phyloP scores from a whole-genome alignment of 305 asterid species.

The Plantago coronopus region DNA sequence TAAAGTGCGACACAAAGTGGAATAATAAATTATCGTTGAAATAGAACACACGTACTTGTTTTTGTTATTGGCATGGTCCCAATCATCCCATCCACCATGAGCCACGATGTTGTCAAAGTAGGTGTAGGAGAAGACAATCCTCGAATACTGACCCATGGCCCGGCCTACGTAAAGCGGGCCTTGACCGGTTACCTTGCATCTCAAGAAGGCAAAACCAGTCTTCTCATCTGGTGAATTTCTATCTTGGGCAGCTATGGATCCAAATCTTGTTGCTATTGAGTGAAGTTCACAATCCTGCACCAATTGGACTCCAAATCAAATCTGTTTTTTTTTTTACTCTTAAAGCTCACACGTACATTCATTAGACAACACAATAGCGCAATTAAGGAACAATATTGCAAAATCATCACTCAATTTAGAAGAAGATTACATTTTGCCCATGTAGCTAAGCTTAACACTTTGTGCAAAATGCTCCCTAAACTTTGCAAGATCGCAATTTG shows the following conservation, averaged over 20 bases:
- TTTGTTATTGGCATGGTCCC: slow-evolving; percentile 77
- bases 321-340: background rate
- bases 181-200: slow-evolving; percentile 62
- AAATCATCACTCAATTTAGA: no score
- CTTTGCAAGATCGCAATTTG: no score
- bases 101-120: slow-evolving; percentile 68
- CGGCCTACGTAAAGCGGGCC: slow-evolving; percentile 86
- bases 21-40: background rate
- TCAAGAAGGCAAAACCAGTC: slow-evolving; percentile 71
- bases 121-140: slow-evolving; percentile 68
- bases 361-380: no score
- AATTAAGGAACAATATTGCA: no score
- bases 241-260: slow-evolving; percentile 81
- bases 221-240: slow-evolving; percentile 55
- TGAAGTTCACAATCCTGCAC: slow-evolving; percentile 71
- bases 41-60: slow-evolving; percentile 41
- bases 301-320: background rate
- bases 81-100: slow-evolving; percentile 86
- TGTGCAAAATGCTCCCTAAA: no score
- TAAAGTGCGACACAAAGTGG: background rate
- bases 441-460: no score
- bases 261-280: slow-evolving; percentile 70
- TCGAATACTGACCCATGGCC: slow-evolving; percentile 83
- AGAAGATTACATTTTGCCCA: no score
- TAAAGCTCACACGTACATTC: no score